Evolutionary conservation across 2,329 filamentous ascomycete species (phyloP), one percentile per base, ranked within the genome.

Genomic region (Penicillium sp.): DNA sequence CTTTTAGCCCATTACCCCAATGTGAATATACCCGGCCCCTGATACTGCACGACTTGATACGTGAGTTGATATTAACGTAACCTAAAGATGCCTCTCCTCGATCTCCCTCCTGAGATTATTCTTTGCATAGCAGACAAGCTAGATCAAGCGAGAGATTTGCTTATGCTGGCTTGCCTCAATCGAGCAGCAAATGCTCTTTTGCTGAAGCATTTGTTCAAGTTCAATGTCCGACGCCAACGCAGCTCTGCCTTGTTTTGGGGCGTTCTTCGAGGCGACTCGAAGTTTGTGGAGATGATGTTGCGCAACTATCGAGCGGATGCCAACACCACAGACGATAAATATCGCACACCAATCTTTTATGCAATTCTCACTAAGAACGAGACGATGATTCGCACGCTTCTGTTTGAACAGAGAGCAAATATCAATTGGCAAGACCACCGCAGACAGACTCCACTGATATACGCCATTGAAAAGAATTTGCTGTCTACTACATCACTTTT

Each of bases 271-370:
- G n/a, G n/a, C n/a, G n/a, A n/a, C 2, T 6, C 40, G 34, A 22
- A 16, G 7, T 34, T 50, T 38, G 40, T 44, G 27, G 10, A 38
- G 13, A 50, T 14, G 27, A 44, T 50, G 48, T 50, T 44, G 43
- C 16, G 13, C 21, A 16, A 27, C 9, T 44, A 44, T 31, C 29
- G 24, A 50, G 48, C 48, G 48, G 31, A 50, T 27, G 32, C 21
- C 22, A 44, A 50, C 39, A 50, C 40, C 16, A 50, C 47, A 14
- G 48, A 50, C 14, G 16, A 27, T 29, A 22, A 16, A 50, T 50
- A 18, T 50, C 48, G 48, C 29, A 50, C 48, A 50, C 48, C 48
- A 13, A 44, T 50, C 13, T 50, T 50, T 44, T 18, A 50, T 38
- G 48, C 40, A 8, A 44, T 50, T 38, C 27, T 27, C 31, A 31